Base-by-base conservation (phyloP, 2,329 filamentous ascomycete genomes). In the Phialophora chinensis region DNA sequence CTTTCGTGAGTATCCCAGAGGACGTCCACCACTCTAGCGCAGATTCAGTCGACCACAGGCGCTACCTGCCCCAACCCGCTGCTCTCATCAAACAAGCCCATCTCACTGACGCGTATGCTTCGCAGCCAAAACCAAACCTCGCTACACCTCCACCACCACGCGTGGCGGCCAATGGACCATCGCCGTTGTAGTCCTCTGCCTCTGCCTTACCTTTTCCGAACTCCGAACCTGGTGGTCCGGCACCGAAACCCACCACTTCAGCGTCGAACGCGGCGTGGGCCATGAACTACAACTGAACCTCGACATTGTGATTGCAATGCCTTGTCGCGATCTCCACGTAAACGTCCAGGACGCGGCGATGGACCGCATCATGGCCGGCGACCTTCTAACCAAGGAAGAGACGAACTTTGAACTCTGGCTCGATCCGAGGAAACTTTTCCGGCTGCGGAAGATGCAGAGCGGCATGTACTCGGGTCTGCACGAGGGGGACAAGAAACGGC, bases 341-440 rank as follows among this genome's bases (percentile, higher is more conserved):
- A 98, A 99, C 80, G 93, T 99, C 59, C 95, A 98, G 82, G 95
- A 99, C 78, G 93, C 94, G 1, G 88, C 92, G 0, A 93, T 95
- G 60, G 95, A 99, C 78, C 89, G 91, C 69, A 96, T 98, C 74
- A 85, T 96, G 33, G 95, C 95, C 2, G 91, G 87, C 3, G 84
- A 89, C 44, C 83, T 89, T 69, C 83, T 99, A 68, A 84, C 86
- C 70, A 89, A 87, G 74, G 92, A 97, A 73, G 81, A 86, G 17
- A 98, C 95, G 7, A 86, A 81, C 69, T 99, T 94, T 92, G 76
- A 77, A 25, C 88, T 93, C 72, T 98, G 94, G 93, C 66, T 62
- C 23, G 64, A 69, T 49, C 60, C 60, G 25, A 57, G 64, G 8
- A 62, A 64, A 33, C 33, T 58, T n/a, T 64, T 67, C 38, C 87